Percentiles rank a stretch among this genome's conserved stretches.
Conservation (phyloP, 108 stramenopile species). For the Pseudonitzschia multistriata region DNA sequence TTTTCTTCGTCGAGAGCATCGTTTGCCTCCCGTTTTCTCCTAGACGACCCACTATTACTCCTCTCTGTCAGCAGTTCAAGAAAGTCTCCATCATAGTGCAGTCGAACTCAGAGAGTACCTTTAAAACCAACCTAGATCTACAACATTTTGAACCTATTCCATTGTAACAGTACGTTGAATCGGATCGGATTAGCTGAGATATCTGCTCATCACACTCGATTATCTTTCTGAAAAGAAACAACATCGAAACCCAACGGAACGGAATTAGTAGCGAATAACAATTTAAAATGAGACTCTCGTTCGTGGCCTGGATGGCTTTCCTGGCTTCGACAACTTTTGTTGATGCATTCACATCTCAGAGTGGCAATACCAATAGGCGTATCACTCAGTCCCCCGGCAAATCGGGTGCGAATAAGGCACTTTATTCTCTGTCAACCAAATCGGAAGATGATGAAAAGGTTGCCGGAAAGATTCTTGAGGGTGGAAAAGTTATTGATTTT, state of each 20-base stretch:
- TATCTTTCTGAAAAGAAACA: background rate
- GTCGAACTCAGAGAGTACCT: no score
- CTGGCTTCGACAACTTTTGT: conserved; percentile 9
- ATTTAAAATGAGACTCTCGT: conserved; percentile 20
- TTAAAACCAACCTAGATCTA: no score
- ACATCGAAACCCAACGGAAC: no score
- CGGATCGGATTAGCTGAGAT: background rate
- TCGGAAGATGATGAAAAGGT: conserved; percentile 49
- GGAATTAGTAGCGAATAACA: no score
- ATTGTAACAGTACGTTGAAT: no score
- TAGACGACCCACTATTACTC: background rate
- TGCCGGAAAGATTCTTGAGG: conserved; percentile 65
- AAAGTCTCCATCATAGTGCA: no score
- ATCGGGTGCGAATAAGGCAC: background rate
- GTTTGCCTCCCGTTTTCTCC: background rate
- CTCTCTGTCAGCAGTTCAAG: no score
- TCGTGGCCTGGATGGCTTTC: conserved; percentile 18
- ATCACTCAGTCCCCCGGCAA: conserved; percentile 2
- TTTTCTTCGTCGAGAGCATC: background rate
- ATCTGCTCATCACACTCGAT: background rate
- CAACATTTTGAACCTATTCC: no score
- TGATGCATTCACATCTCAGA: background rate
- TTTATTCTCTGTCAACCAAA: conserved; percentile 4
- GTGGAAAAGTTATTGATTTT: conserved; percentile 83
- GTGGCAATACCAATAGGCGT: background rate